Evolutionary conservation across 2,329 filamentous ascomycete genomes (phyloP).

Genomic region (Aspergillus sclerotialis): DNA sequence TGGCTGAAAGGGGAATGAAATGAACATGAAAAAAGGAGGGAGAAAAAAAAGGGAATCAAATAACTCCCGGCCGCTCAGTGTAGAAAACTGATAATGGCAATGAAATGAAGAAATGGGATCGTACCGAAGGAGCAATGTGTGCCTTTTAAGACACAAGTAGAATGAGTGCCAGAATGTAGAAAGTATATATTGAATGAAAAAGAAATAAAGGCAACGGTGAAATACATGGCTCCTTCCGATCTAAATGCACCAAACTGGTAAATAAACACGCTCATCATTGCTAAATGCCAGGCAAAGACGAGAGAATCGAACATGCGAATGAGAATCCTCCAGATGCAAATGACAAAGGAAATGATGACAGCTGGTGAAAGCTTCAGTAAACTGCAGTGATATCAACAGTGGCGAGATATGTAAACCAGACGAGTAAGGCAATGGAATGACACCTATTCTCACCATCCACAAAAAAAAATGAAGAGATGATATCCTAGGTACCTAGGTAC

Average conservation of each 20-base stretch:
- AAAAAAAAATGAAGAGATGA: no score
- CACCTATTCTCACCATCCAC: no score
- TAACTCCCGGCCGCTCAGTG: no score
- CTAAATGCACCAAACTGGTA: slow-evolving; percentile 22
- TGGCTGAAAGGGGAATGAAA: no score
- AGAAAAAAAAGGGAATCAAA: slow-evolving; percentile 12
- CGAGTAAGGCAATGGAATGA: no score
- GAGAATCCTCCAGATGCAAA: slow-evolving; percentile 13
- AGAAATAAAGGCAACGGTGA: slow-evolving; percentile 13
- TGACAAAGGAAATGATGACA: slow-evolving; percentile 13
- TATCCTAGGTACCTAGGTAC: no score
- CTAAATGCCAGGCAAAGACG: slow-evolving; percentile 18
- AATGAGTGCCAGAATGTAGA: no score
- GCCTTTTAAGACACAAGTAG: no score
- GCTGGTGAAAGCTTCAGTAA: slow-evolving; percentile 16
- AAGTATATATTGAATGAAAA: neutral
- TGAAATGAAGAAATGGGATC: no score
- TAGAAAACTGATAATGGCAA: no score
- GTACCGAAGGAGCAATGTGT: no score
- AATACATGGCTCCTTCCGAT: slow-evolving; percentile 22
- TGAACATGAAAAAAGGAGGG: slow-evolving; percentile 4
- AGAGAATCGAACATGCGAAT: slow-evolving; percentile 14
- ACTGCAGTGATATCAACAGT: slow-evolving; percentile 19
- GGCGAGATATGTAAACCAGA: slow-evolving; percentile 2
- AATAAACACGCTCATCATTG: slow-evolving; percentile 19